phyloP scores from a whole-genome alignment of 495 filamentous ascomycete species.

The Podospora comata region DNA sequence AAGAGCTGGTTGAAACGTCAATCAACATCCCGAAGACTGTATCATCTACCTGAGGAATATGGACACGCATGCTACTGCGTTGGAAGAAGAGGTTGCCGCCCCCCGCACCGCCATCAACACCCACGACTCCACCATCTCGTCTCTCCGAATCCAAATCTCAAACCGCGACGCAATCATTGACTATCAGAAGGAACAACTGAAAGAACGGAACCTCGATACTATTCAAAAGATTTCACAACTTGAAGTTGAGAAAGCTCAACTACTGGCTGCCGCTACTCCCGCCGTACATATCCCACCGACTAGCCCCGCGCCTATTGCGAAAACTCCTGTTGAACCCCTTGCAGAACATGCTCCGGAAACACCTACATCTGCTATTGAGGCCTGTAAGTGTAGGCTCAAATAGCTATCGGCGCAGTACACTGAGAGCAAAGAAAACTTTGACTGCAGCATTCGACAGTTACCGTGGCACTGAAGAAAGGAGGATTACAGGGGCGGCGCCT shows the following conservation, averaged over 20 bases:
- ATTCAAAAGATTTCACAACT: neutral
- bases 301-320: too few species aligned
- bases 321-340: neutral
- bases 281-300: neutral
- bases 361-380: neutral
- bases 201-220: slow-evolving; percentile 1
- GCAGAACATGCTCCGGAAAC: neutral
- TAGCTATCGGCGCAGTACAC: too few species aligned
- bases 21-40: neutral
- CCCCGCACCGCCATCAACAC: too few species aligned
- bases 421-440: too few species aligned
- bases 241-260: slow-evolving; percentile 1
- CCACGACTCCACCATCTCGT: neutral
- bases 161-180: neutral
- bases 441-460: too few species aligned
- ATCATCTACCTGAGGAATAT: slow-evolving; percentile 2
- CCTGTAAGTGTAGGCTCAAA: too few species aligned
- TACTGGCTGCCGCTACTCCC: neutral
- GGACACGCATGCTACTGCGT: neutral
- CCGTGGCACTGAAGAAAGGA: too few species aligned
- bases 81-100: neutral
- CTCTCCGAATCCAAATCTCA: neutral
- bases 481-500: too few species aligned
- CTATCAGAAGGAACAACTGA: slow-evolving; percentile 4
- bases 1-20: neutral